Percentiles rank a stretch among this genome's conserved stretches.
These are phyloP conservation scores for Colletotrichum gigasporum DNA, from an alignment of 2,329 filamentous ascomycete genomes.

Conservation along the genomic window DNA sequence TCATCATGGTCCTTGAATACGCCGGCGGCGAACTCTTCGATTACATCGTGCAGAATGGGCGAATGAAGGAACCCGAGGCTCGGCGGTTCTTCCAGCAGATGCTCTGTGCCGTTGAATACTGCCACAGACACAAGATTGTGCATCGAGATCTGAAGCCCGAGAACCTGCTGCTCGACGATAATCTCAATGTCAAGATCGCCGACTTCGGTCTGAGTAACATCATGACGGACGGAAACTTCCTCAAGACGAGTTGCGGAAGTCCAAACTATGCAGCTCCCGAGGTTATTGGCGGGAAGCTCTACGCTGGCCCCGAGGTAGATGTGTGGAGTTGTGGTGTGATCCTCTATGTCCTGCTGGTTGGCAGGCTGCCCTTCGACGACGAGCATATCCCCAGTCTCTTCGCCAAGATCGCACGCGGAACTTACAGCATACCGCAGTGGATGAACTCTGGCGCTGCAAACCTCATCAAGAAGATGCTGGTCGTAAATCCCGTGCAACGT, in stretches of 20 bases:
- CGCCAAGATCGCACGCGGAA: slow-evolving; percentile 95
- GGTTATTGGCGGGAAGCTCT: slow-evolving; percentile 97
- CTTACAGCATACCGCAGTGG: slow-evolving; percentile 91
- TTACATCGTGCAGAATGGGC: slow-evolving; percentile 94
- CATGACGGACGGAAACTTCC: slow-evolving; percentile 99
- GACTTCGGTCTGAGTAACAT: slow-evolving; percentile 99
- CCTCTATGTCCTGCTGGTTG: slow-evolving; percentile 82
- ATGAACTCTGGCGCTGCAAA: slow-evolving; percentile 84
- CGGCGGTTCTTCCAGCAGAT: slow-evolving; percentile 99
- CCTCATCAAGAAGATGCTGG: slow-evolving; percentile 92
- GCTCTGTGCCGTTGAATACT: slow-evolving; percentile 98
- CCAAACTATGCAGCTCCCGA: slow-evolving; percentile 98
- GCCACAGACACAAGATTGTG: slow-evolving; percentile 98
- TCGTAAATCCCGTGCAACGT: slow-evolving; percentile 93
- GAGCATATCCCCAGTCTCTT: slow-evolving; percentile 98
- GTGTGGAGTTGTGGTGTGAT: slow-evolving; percentile 98
- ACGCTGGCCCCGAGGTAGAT: slow-evolving; percentile 96
- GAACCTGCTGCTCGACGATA: slow-evolving; percentile 92
- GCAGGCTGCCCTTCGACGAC: slow-evolving; percentile 93
- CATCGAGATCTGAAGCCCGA: slow-evolving; percentile 98
- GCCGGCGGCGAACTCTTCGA: slow-evolving; percentile 97
- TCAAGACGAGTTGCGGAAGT: slow-evolving; percentile 98
- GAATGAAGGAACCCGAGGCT: slow-evolving; percentile 91
- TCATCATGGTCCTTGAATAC: slow-evolving; percentile 99
- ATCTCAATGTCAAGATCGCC: slow-evolving; percentile 98